Base-by-base conservation (phyloP, 495 filamentous ascomycete species). In the Aspergillus coremiiformis region DNA sequence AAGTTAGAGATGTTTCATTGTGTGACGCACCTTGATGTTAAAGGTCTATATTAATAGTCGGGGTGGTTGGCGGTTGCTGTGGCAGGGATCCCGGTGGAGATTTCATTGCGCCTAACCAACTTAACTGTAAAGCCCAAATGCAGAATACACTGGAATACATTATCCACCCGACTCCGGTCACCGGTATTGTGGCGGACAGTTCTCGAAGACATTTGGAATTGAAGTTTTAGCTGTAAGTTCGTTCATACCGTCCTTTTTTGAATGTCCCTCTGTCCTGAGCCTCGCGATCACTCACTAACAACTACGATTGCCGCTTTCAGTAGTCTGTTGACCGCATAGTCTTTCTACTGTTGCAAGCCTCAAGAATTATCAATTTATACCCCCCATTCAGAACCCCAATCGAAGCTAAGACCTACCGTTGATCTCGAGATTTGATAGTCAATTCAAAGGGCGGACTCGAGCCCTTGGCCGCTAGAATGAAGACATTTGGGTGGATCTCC, bases 251-350 rank as follows among this genome's bases (percentile, higher is more conserved):
- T n/a, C n/a, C n/a, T 37, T n/a, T 37, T 8, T 26, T 46, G 20
- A 35, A 15, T 45, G 12, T 19, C 15, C 23, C 21, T 45, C 14
- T 24, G 3, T 45, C 23, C 22, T 43, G 29, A 29, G 26, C 29
- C 27, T 43, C 22, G 24, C 24, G 20, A 51, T 26, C 23, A 39
- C 43, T 19, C 19, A 24, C 44, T 27, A 24, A 20, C 30, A 47
- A 46, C 26, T 14, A 35, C 35, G 33, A 0, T 59, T 59, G 56
- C 67, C 65, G 44, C 52, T 68, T 70, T 52, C 21, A 66, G 69
- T 68, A 70, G 58, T 69, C 61, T 72, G 69, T 72, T 72, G 63
- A 72, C 63, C 64, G 51, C 55, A 57, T 24, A 45, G 30, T 30
- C 24, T 49, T 37, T 45, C 15, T 20, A 44, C 21, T 39, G 15